Conservation (phyloP, 1,284 basidiomycete genomes). For the Tilletia setariae region DNA sequence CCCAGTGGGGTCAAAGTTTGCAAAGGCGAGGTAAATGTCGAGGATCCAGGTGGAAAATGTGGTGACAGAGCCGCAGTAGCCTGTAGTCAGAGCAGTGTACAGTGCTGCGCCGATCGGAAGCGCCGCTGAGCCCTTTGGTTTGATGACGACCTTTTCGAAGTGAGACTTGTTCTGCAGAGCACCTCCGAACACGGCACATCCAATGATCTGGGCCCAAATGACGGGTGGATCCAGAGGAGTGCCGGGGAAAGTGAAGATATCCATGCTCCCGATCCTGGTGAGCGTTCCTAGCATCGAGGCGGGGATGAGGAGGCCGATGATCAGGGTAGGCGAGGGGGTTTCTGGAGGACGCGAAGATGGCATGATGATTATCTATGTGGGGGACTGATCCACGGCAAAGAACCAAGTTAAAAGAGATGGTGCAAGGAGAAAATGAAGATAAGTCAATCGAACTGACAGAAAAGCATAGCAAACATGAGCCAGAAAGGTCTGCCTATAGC, state of each 20-base stretch:
- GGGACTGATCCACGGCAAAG: too few species aligned
- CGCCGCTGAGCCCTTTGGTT: neutral
- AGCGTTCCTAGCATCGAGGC: constrained; percentile 10
- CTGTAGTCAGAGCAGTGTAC: constrained; percentile 84
- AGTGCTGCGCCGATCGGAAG: constrained; percentile 67
- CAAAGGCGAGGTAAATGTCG: constrained; percentile 80
- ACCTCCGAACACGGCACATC: constrained; percentile 88
- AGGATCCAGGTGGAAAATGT: constrained; percentile 96
- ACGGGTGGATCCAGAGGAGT: constrained; percentile 63
- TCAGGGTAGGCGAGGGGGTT: neutral
- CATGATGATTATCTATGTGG: too few species aligned
- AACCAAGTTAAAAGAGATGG: too few species aligned
- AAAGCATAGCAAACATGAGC: too few species aligned
- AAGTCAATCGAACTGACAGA: too few species aligned
- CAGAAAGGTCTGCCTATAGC: too few species aligned
- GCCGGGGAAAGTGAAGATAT: neutral
- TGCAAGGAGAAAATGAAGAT: too few species aligned
- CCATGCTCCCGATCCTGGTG: neutral
- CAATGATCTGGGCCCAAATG: constrained; percentile 80
- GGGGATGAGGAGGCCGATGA: constrained; percentile 1
- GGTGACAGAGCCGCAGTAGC: constrained; percentile 91
- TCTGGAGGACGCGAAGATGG: neutral
- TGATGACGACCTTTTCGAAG: neutral
- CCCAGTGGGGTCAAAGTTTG: constrained; percentile 60
- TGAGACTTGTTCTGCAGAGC: constrained; percentile 5